Percentiles rank a stretch among this genome's conserved stretches.
Conservation (phyloP, 169 alveolate genomes). For the Babesia bovis region DNA sequence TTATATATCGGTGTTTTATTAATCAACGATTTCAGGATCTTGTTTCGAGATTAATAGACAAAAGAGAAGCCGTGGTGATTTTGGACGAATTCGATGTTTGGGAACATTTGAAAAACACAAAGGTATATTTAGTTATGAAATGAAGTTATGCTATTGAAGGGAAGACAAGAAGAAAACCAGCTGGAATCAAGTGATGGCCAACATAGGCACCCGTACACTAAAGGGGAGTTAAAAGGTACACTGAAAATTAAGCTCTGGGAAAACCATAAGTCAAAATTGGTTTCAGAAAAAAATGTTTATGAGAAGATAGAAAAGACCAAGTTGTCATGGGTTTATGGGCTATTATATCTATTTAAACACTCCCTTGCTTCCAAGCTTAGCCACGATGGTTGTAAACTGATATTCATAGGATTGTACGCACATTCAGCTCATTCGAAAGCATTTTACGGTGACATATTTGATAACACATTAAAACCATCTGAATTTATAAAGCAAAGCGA, state of each 20-base stretch:
- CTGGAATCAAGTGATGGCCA: neutral
- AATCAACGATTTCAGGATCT: neutral
- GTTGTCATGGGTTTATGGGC: constrained; percentile 46
- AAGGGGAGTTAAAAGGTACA: neutral
- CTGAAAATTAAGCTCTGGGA: neutral
- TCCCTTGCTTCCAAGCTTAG: constrained; percentile 26
- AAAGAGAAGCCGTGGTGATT: constrained; percentile 4
- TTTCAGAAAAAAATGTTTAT: neutral
- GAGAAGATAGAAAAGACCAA: constrained; percentile 4
- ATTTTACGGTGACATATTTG: constrained; percentile 50
- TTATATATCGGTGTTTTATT: neutral
- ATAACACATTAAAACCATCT: neutral
- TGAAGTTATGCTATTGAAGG: neutral
- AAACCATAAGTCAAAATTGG: neutral
- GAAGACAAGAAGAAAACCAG: neutral
- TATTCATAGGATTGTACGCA: constrained; percentile 46
- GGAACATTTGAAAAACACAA: constrained; percentile 4
- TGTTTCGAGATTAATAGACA: neutral
- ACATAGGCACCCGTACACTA: neutral
- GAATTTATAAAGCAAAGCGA: neutral
- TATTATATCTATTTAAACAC: constrained; percentile 41
- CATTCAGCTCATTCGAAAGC: constrained; percentile 9
- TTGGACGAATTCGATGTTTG: constrained; percentile 26
- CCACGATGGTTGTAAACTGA: constrained; percentile 7
- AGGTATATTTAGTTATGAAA: neutral